Conservation (phyloP, 306 rosid genomes). For the Myrica gale region DNA sequence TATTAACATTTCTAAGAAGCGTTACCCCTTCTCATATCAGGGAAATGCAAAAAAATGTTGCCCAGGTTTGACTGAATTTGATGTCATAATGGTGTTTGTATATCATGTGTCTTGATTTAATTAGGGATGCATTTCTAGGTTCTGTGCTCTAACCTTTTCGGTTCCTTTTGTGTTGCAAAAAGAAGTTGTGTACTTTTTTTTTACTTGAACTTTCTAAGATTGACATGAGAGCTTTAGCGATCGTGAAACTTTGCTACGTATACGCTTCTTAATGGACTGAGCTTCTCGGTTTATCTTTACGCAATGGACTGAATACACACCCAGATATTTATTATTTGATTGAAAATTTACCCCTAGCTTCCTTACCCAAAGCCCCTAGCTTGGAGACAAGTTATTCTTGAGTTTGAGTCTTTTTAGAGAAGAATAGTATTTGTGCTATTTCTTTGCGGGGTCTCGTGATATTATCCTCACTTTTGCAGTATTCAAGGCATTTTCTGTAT, state of each 20-base stretch:
- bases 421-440: slow-evolving; percentile 1
- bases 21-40: slow-evolving; percentile 48
- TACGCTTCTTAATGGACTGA: background rate
- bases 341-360: background rate
- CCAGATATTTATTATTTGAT: background rate
- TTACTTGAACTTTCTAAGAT: background rate
- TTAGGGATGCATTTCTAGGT: slow-evolving; percentile 1
- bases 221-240: background rate
- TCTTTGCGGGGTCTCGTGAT: slow-evolving; percentile 11
- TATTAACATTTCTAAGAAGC: slow-evolving; percentile 61
- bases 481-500: slow-evolving; percentile 79
- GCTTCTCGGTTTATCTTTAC: background rate
- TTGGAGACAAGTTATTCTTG: background rate
- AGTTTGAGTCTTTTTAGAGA: background rate
- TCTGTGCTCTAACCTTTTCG: background rate
- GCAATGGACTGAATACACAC: background rate
- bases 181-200: background rate
- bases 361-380: background rate
- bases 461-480: slow-evolving; percentile 43
- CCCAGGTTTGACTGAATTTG: slow-evolving; percentile 49
- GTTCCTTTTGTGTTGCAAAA: background rate
- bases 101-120: background rate
- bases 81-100: background rate
- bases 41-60: slow-evolving; percentile 70
- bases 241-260: background rate